phyloP scores from a whole-genome alignment of 495 filamentous ascomycete genomes.

The Geoglossum glabrum region DNA sequence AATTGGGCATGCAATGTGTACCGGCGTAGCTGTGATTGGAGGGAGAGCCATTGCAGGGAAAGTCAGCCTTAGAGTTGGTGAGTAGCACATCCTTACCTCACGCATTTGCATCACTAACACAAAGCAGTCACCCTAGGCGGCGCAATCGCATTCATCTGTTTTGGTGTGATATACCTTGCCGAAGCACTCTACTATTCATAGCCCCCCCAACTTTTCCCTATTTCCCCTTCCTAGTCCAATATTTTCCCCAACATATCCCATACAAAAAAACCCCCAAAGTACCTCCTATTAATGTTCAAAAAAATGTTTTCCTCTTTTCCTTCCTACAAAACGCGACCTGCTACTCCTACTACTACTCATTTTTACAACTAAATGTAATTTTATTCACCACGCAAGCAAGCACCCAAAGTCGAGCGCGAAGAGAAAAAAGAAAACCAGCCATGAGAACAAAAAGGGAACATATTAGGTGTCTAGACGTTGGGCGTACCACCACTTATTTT shows the following conservation, averaged over 20 bases:
- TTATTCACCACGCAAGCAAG: too few relatives aligned
- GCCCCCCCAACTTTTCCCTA: background rate
- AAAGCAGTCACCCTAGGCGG: slow-evolving; percentile 75
- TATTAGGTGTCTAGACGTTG: too few relatives aligned
- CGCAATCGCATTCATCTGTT: slow-evolving; percentile 74
- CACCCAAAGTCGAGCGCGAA: too few relatives aligned
- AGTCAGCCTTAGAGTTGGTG: slow-evolving; percentile 93
- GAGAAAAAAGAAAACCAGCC: too few relatives aligned
- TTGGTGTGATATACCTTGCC: slow-evolving; percentile 75
- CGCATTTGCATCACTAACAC: background rate
- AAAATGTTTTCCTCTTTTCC: background rate
- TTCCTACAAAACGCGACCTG: too few relatives aligned
- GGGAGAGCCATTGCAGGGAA: slow-evolving; percentile 79
- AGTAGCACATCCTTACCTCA: slow-evolving; percentile 25
- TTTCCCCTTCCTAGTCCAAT: background rate
- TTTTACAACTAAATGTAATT: too few relatives aligned
- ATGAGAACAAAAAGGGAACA: too few relatives aligned
- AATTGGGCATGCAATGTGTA: slow-evolving; percentile 73
- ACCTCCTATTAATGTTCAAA: too few relatives aligned
- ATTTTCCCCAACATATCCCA: background rate
- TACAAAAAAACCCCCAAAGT: too few relatives aligned
- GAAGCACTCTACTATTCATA: slow-evolving; percentile 43
- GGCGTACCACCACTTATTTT: too few relatives aligned
- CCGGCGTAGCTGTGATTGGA: slow-evolving; percentile 79
- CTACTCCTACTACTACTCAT: too few relatives aligned